Evolutionary conservation across 192 early-diverging fungal genomes (phyloP), one percentile per base, ranked within the genome.

Genomic region (Backusella luteola): DNA sequence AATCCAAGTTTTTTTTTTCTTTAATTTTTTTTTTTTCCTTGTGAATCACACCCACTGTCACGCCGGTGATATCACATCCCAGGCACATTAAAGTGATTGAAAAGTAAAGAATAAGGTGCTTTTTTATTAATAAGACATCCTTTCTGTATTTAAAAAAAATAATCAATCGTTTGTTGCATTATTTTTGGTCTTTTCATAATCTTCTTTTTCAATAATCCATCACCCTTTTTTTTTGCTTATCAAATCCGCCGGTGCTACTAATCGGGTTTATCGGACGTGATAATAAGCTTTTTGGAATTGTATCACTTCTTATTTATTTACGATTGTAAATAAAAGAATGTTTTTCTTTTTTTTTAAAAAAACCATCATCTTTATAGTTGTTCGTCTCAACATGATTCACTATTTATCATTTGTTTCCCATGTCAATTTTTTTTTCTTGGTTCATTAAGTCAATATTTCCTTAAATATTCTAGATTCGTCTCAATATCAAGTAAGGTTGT

Each of bases 41-140:
- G 56, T 63, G 56, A 63, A 63, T 63, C 56, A 63, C 56, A 63
- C 56, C 12, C 56, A 63, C 56, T 63, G 56, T 63, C 56, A 63
- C 56, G 56, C 56, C 26, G 26, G 56, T 63, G 56, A 63, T 63
- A 63, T 63, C 56, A 63, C 56, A 23, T 63, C 56, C 56, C 56
- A 63, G 56, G 56, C 8, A 63, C 56, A 63, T 63, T 29, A 26
- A 29, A 63, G 46, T 8, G 23, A 63, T 11, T 11, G 26, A 63
- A 63, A 63, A 44, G 8, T 3, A 12, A 4, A 29, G 21, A 23
- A 14, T 26, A 29, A 29, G 56, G 23, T 63, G 56, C 15, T 15
- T 63, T 63, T 63, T 14, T 29, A 63, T 29, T 26, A 26, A 9
- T 2, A 29, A 63, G 11, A 29, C 12, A 63, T 12, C 23, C 9